These are phyloP conservation scores for Penicillium nordicum DNA, from an alignment of 2,329 filamentous ascomycete genomes.

Conservation along the genomic window DNA sequence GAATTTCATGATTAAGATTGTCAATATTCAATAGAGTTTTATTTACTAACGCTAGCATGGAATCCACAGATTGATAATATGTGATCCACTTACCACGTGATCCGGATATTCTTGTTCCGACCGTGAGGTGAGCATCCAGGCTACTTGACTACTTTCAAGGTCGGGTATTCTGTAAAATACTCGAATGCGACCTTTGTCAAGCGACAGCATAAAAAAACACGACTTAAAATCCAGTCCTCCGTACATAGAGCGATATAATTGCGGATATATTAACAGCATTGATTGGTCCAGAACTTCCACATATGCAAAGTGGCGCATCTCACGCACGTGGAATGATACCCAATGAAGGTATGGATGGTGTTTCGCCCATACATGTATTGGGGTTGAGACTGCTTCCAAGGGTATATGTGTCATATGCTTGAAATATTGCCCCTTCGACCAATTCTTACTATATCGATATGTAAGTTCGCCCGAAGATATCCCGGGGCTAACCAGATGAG, in stretches of 20 bases:
- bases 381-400: background rate
- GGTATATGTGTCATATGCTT: background rate
- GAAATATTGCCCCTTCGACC: background rate
- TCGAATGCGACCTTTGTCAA: background rate
- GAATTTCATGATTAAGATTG: background rate
- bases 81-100: background rate
- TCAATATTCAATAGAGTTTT: background rate
- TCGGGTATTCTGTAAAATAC: background rate
- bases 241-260: background rate
- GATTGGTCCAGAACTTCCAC: background rate
- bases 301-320: background rate
- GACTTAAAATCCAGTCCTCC: background rate
- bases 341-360: background rate
- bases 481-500: background rate
- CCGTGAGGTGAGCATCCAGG: background rate
- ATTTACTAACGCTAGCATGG: background rate
- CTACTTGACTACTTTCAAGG: no score
- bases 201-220: background rate
- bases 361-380: background rate
- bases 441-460: no score
- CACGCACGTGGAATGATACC: background rate
- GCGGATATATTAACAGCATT: background rate
- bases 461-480: background rate
- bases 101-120: no score
- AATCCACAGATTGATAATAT: background rate